phyloP scores from a whole-genome alignment of 306 rosid genomes.

The Lathyrus aphaca region DNA sequence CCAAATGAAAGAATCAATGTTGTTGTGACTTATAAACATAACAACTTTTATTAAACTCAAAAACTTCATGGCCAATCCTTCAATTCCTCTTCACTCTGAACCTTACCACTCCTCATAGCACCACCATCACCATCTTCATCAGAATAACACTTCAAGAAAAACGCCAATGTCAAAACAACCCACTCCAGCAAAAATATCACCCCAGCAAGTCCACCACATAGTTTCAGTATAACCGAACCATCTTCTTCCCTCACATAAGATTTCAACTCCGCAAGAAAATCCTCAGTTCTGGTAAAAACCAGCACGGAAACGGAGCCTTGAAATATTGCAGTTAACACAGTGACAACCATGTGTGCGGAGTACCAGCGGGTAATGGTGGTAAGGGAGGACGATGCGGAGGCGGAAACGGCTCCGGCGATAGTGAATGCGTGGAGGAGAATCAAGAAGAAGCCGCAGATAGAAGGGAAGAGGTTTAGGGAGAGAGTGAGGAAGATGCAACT shows the following conservation, averaged over 20 bases:
- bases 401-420: slow-evolving; percentile 66
- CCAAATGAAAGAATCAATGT: neutral
- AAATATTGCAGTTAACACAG: slow-evolving; percentile 72
- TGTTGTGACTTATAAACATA: neutral
- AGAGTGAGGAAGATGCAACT: slow-evolving; percentile 88
- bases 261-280: slow-evolving; percentile 60
- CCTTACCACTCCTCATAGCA: slow-evolving; percentile 58
- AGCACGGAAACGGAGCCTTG: slow-evolving; percentile 77
- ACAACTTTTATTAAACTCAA: slow-evolving; percentile 41
- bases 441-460: slow-evolving; percentile 66
- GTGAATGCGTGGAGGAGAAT: slow-evolving; percentile 77
- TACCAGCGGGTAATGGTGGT: slow-evolving; percentile 45
- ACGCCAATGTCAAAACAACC: slow-evolving; percentile 70
- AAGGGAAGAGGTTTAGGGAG: slow-evolving; percentile 78
- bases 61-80: slow-evolving; percentile 80
- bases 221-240: slow-evolving; percentile 59
- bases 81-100: slow-evolving; percentile 62
- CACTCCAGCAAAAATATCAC: slow-evolving; percentile 78
- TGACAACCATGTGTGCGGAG: slow-evolving; percentile 76
- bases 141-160: slow-evolving; percentile 70
- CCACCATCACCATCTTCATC: slow-evolving; percentile 44
- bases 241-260: slow-evolving; percentile 79
- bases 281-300: slow-evolving; percentile 59
- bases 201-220: slow-evolving; percentile 63
- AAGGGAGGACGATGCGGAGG: slow-evolving; percentile 51